These are phyloP conservation scores for Colletotrichum australisinense DNA, from an alignment of 2,329 filamentous ascomycete species.

Conservation along the genomic window DNA sequence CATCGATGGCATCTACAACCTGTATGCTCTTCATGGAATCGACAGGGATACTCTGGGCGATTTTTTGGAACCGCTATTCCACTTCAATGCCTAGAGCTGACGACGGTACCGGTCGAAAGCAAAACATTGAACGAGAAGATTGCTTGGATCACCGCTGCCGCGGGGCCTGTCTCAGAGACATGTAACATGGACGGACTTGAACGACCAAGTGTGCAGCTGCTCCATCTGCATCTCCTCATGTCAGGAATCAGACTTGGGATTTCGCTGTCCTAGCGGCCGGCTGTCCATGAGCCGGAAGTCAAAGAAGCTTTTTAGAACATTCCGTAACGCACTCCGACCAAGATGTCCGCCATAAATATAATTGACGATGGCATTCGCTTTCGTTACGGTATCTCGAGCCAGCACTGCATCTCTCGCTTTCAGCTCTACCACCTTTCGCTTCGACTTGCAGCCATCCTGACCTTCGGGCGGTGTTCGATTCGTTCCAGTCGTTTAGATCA, in stretches of 20 bases:
- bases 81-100: background rate
- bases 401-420: slow-evolving; percentile 28
- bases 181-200: slow-evolving; percentile 35
- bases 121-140: background rate
- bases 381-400: background rate
- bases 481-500: slow-evolving; percentile 21
- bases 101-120: background rate
- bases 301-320: slow-evolving; percentile 34
- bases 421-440: slow-evolving; percentile 28
- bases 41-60: background rate
- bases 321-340: background rate
- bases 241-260: slow-evolving; percentile 24
- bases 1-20: background rate
- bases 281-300: slow-evolving; percentile 32
- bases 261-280: slow-evolving; percentile 31
- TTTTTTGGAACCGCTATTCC: background rate
- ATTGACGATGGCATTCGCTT: background rate
- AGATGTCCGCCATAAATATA: slow-evolving; percentile 22
- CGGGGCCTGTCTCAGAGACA: slow-evolving; percentile 31
- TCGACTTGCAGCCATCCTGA: slow-evolving; percentile 14
- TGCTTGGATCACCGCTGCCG: slow-evolving; percentile 33
- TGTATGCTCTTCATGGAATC: background rate
- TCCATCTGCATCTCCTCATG: background rate
- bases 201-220: slow-evolving; percentile 21
- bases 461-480: slow-evolving; percentile 26